These are phyloP conservation scores for Phaseolus lunatus DNA, from an alignment of 306 rosid species.

Conservation along the genomic window DNA sequence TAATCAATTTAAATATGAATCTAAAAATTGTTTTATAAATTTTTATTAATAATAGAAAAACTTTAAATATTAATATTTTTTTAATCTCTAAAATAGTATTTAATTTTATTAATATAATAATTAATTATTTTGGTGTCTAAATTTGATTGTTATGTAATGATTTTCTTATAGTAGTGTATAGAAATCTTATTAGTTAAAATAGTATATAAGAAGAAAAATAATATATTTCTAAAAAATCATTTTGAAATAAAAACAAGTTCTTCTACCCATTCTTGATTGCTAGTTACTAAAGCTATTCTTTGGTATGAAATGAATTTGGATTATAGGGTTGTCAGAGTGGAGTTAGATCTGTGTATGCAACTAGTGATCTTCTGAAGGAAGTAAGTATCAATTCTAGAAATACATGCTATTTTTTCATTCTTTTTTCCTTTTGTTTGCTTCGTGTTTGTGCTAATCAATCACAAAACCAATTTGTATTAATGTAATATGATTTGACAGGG, in stretches of 20 bases:
- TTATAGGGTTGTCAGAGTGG: slow-evolving; percentile 90
- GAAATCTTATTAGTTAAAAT: too few species aligned
- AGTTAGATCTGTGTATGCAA: slow-evolving; percentile 74
- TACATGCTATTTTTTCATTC: not conserved
- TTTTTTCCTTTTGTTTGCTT: not conserved
- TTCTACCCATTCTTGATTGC: not conserved
- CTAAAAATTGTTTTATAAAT: too few species aligned
- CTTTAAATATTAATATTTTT: too few species aligned
- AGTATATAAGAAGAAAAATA: too few species aligned
- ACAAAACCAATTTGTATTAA: not conserved
- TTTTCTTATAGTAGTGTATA: too few species aligned
- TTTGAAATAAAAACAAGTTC: not conserved
- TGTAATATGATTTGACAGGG: slow-evolving; percentile 62
- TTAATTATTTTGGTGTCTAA: too few species aligned
- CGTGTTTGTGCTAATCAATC: not conserved
- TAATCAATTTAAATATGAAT: too few species aligned
- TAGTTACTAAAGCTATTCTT: slow-evolving; percentile 10
- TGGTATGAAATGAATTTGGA: not conserved
- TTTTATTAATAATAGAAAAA: too few species aligned
- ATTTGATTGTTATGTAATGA: too few species aligned
- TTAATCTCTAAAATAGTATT: too few species aligned
- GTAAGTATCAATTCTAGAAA: slow-evolving; percentile 51
- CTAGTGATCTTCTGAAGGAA: slow-evolving; percentile 60
- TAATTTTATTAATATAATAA: too few species aligned
- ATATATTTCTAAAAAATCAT: too few species aligned